Percentiles rank a stretch among this genome's conserved stretches.
Evolutionary conservation across 2,329 filamentous ascomycete species (phyloP).

Genomic region (Didymella exigua): DNA sequence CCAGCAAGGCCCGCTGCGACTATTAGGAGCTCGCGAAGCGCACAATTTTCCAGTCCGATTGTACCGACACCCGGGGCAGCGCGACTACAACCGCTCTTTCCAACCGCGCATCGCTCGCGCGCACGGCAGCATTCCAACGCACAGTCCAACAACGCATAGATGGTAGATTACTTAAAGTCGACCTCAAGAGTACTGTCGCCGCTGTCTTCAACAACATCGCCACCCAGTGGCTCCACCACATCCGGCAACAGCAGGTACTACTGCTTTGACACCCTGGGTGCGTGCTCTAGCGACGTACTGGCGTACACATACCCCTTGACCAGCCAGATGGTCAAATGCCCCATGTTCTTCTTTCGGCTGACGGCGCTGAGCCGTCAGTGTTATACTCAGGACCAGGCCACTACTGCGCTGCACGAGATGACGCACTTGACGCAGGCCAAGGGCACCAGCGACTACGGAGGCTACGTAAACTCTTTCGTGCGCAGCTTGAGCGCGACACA

Average conservation of each 20-base stretch:
- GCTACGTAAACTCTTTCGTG: conserved; percentile 60
- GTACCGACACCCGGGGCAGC: conserved; percentile 54
- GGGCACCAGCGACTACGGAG: conserved; percentile 62
- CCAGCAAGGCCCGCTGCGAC: conserved; percentile 55
- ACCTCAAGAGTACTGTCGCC: conserved; percentile 58
- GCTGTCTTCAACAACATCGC: conserved; percentile 59
- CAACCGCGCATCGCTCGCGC: conserved; percentile 60
- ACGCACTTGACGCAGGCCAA: conserved; percentile 64
- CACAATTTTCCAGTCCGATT: conserved; percentile 59
- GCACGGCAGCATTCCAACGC: conserved; percentile 58
- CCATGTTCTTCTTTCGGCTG: conserved; percentile 61
- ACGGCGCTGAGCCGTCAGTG: conserved; percentile 57
- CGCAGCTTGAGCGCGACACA: conserved; percentile 53
- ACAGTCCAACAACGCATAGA: conserved; percentile 54
- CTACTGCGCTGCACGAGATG: conserved; percentile 67
- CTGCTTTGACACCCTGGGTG: conserved; percentile 61
- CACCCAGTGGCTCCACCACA: conserved; percentile 58
- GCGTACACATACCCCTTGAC: conserved; percentile 63
- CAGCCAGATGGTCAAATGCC: conserved; percentile 65
- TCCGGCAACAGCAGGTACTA: conserved; percentile 59
- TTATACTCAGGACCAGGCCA: conserved; percentile 67
- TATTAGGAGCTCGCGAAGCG: conserved; percentile 57
- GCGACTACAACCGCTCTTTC: conserved; percentile 57
- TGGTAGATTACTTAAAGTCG: conserved; percentile 68
- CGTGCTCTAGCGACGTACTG: conserved; percentile 58